Conservation (phyloP, 441 rosid genomes). For the Syzygium malaccense region DNA sequence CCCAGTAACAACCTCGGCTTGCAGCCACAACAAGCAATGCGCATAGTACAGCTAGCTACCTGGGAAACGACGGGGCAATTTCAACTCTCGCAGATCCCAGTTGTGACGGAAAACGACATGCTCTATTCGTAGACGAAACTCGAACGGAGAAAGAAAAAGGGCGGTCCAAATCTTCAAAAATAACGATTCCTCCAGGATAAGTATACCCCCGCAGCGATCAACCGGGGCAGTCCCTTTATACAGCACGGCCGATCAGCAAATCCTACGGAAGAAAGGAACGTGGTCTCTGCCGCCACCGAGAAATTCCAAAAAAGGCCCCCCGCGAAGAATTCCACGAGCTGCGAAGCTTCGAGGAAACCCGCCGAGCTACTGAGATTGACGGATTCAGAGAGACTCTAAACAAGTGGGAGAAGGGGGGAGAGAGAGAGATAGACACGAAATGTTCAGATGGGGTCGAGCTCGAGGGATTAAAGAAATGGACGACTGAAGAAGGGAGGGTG, state of each 20-base stretch:
- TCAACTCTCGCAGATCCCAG: neutral
- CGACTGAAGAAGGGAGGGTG: neutral
- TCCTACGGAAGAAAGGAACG: constrained; percentile 1
- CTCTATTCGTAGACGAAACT: neutral
- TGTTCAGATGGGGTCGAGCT: neutral
- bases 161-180: neutral
- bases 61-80: neutral
- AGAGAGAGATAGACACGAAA: neutral
- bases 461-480: neutral
- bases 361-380: neutral
- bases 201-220: neutral
- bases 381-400: neutral
- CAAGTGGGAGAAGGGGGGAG: neutral
- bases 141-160: neutral
- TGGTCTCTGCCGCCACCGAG: neutral
- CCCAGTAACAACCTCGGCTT: neutral
- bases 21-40: neutral
- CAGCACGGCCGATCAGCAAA: neutral
- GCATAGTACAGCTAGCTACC: neutral
- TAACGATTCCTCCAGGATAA: neutral
- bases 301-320: neutral
- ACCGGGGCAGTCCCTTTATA: neutral
- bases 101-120: neutral
- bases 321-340: neutral
- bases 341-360: neutral